Percentiles rank a stretch among this genome's conserved stretches.
Evolutionary conservation across 1,139 yeast genomes (phyloP).

Genomic region (Suhomyces atakaporum): DNA sequence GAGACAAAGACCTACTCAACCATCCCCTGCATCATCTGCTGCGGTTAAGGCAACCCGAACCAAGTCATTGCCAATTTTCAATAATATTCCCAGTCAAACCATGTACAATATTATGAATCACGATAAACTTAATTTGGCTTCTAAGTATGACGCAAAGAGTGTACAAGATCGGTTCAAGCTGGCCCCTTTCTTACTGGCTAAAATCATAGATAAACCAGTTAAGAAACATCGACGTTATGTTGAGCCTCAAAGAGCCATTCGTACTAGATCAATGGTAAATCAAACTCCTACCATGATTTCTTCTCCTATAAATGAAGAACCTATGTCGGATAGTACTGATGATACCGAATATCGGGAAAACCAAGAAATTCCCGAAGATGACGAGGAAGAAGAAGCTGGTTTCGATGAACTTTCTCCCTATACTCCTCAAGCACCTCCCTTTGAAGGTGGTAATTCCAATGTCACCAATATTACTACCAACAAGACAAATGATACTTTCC

Average conservation of each 20-base stretch:
- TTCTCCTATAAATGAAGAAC: conserved; percentile 45
- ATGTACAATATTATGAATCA: conserved; percentile 46
- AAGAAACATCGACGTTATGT: conserved; percentile 38
- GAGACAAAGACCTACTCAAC: conserved; percentile 8
- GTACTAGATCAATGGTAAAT: conserved; percentile 44
- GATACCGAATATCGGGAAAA: conserved; percentile 36
- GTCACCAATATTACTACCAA: conserved; percentile 13
- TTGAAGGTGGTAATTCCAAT: conserved; percentile 12
- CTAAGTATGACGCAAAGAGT: conserved; percentile 44
- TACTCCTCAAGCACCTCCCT: conserved; percentile 46
- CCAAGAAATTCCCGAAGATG: conserved; percentile 16
- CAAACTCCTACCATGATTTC: conserved; percentile 35
- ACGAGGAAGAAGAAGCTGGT: conserved; percentile 18
- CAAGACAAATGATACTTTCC: conserved; percentile 26
- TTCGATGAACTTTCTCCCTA: conserved; percentile 37
- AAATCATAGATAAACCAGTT: conserved; percentile 39
- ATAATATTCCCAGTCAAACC: conserved; percentile 42
- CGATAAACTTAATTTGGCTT: conserved; percentile 41
- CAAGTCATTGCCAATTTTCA: conserved; percentile 61
- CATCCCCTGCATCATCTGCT: conserved; percentile 21
- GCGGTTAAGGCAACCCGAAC: conserved; percentile 63
- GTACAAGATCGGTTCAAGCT: conserved; percentile 50
- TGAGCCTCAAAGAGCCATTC: conserved; percentile 39
- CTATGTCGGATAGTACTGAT: conserved; percentile 33
- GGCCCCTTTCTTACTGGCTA: conserved; percentile 49